Base-by-base conservation (phyloP, 1,284 basidiomycete species). In the Ceratobasidium sp. region DNA sequence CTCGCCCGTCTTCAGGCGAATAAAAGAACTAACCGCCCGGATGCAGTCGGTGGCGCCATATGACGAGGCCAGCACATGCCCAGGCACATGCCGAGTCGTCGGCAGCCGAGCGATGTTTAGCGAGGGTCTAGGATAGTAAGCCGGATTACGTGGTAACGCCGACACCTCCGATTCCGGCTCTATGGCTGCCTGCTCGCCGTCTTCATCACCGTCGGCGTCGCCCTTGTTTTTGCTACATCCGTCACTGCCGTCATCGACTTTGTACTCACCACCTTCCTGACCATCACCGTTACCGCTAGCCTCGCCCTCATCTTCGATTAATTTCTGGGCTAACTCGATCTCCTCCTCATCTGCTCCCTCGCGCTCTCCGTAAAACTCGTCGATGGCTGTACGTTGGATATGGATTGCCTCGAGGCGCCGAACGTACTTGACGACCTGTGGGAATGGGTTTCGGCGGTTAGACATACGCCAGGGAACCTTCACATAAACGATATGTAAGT, bases 401-500 rank as follows among this genome's bases (percentile, higher is more conserved):
- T 59, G 52, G 54, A 70, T 38, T 10, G 68, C 68, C 33, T 70
- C 68, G 28, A 57, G 68, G 5, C 54, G 68, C 33, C 26, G 68
- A 17, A 70, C 40, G 23, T 59, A 70, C 10, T 70, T 44, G n/a
- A 59, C 54, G 4, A 70, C 59, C 26, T 70, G 68, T 3, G 68
- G 68, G 3, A 70, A 2, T 33, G 68, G 68, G 38, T 59, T 42
- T 44, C 54, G 52, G 1, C 42, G 7, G 17, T 59, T 70, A 3
- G 68, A 70, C 12, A 13, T 17, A 3, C 68, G 52, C 68, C 68
- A 70, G 2, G 44, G 44, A 13, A 46, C 13, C 13, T 46, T 46
- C 5, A 46, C 44, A 46, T 46, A 46, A 46, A 5, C 33, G 26
- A 74, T 78, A 54, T 78, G 77, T 13, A 78, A 52, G 33, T 50